A percentile compares a stretch with the other conserved stretches of the same genome.
Evolutionary conservation across 805 yeast species (phyloP).

Genomic region (Kregervanrija delftensis): DNA sequence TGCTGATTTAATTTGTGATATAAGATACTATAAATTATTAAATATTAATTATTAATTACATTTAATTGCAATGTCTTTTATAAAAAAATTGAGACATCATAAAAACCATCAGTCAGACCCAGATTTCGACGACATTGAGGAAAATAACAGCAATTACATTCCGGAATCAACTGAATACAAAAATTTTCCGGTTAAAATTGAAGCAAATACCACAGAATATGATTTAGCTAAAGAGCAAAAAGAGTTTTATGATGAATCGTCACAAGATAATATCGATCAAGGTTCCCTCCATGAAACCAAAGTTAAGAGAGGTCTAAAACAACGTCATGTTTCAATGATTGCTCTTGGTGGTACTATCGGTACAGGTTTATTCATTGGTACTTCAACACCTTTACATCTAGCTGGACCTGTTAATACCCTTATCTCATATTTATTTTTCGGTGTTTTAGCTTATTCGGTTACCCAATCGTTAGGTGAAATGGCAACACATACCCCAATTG

Average conservation of each 20-base stretch:
- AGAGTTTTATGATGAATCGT: too few relatives aligned
- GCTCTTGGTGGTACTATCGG: slow-evolving; percentile 80
- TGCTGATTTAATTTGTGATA: too few relatives aligned
- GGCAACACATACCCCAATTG: slow-evolving; percentile 71
- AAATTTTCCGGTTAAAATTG: too few relatives aligned
- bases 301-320: slow-evolving; percentile 48
- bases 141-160: too few relatives aligned
- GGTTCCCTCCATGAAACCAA: slow-evolving; percentile 12
- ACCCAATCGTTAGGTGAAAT: slow-evolving; percentile 73
- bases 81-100: too few relatives aligned
- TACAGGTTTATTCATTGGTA: slow-evolving; percentile 68
- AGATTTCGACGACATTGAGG: too few relatives aligned
- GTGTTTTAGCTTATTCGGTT: slow-evolving; percentile 55
- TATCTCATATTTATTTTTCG: slow-evolving; percentile 61
- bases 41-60: too few relatives aligned
- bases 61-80: too few relatives aligned
- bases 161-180: too few relatives aligned
- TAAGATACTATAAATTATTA: too few relatives aligned
- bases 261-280: neutral
- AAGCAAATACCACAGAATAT: neutral
- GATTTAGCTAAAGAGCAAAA: neutral
- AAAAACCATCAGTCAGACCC: too few relatives aligned
- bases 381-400: slow-evolving; percentile 42
- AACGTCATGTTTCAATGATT: slow-evolving; percentile 67
- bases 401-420: slow-evolving; percentile 69